Percentiles rank a stretch among this genome's conserved stretches.
Evolutionary conservation across 2,329 filamentous ascomycete species (phyloP).

Genomic region (Trichoderma sp.): DNA sequence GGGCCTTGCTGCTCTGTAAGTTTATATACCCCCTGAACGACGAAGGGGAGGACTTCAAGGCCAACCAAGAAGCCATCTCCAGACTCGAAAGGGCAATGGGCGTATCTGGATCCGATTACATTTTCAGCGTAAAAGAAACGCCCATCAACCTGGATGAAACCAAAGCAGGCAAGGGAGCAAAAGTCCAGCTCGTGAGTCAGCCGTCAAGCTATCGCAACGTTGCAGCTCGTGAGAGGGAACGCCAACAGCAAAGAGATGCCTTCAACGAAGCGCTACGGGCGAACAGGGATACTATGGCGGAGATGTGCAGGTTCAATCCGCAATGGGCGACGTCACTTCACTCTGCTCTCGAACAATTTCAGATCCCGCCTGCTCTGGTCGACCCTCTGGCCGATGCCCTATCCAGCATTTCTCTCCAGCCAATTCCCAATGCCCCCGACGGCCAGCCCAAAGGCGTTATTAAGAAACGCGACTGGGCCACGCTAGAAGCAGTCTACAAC

Average conservation of each 20-base stretch:
- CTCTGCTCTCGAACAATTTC: not conserved
- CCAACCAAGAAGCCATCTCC: not conserved
- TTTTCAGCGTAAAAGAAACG: not conserved
- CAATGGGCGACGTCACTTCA: not conserved
- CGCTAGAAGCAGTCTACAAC: constrained; percentile 19
- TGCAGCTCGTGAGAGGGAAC: not conserved
- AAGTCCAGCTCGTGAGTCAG: not conserved
- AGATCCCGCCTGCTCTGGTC: not conserved
- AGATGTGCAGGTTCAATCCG: not conserved
- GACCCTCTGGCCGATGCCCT: not conserved
- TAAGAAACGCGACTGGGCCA: constrained; percentile 24
- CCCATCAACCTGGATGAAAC: not conserved
- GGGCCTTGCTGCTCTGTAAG: constrained; percentile 24
- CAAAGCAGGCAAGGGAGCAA: not conserved
- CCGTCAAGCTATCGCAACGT: not conserved
- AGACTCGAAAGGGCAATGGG: not conserved
- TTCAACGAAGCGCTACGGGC: not conserved
- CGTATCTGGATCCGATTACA: not conserved
- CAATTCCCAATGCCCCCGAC: constrained; percentile 14
- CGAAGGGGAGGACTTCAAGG: not conserved
- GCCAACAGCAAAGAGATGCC: not conserved
- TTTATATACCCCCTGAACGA: constrained; percentile 23
- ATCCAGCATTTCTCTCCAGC: not conserved
- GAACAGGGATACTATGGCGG: not conserved
- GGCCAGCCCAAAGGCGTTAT: constrained; percentile 3